Base-by-base conservation (phyloP, 148 eudicot species). In the Chenopodium formosanum region DNA sequence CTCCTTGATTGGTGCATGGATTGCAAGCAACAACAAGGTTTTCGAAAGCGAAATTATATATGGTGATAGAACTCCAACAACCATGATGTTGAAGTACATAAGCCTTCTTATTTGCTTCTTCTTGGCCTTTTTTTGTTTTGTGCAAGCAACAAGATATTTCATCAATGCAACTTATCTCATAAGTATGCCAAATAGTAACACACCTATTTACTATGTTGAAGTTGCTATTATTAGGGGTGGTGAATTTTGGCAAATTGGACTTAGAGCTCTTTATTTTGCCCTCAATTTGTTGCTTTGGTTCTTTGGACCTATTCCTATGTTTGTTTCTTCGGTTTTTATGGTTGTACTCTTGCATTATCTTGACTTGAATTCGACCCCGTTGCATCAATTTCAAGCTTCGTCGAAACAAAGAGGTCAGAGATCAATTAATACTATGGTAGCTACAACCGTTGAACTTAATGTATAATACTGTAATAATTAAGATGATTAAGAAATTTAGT, bases 291-390 rank as follows among this genome's bases (percentile, higher is more conserved):
- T 94, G 81, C 75, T 90, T 70, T 92, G 98, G 98, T 92, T 94
- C 79, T 92, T 94, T 75, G 93, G 97, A 1, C 94, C 97, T 1
- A 91, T 94, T 14, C 97, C 97, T 12, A 91, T 94, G 98, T 87
- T 94, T 60, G 81, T 77, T 63, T 86, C 93, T 52, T 89, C 93
- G 11, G 76, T 84, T 27, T 52, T 64, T 3, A 90, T 88, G 91
- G 93, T 90, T 64, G 47, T 50, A 77, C 63, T 92, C 31, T 84
- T 94, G 10, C 83, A 86, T 83, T 79, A 87, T 56, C 87, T 92
- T 27, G 97, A 94, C 78, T 82, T 86, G 3, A 90, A 92, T 65
- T 85, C 90, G 6, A 77, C 80, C 0, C 89, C 90, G 1, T 67
- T 92, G 88, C 90, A 89, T 60, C 84, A 25, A 11, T 90, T 85